phyloP scores from a whole-genome alignment of 106 monocot genomes.

The Alisma plantagoaquatica region DNA sequence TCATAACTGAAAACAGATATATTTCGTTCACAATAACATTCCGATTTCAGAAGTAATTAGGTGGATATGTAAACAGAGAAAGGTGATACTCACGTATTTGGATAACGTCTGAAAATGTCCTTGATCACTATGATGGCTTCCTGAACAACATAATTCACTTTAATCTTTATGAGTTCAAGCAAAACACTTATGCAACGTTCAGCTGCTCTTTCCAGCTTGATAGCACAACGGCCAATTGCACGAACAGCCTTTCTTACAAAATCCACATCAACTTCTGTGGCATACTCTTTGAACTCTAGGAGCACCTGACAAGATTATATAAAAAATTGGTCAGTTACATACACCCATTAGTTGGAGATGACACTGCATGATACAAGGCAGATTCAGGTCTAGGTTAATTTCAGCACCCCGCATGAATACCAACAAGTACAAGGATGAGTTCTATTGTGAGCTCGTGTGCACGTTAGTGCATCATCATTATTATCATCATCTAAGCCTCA shows the following conservation, averaged over 20 bases:
- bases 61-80: not conserved
- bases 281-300: conserved; percentile 99
- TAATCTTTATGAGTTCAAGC: conserved; percentile 98
- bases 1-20: conserved; percentile 61
- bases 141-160: conserved; percentile 99
- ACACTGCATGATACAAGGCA: no score
- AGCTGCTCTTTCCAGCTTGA: conserved; percentile 96
- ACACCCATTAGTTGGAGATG: no score
- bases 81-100: conserved; percentile 68
- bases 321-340: no score
- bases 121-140: conserved; percentile 99
- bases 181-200: conserved; percentile 98
- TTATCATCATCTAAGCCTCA: no score
- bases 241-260: conserved; percentile 99
- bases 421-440: no score
- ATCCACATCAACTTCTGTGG: conserved; percentile 99
- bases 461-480: no score
- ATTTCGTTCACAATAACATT: no score
- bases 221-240: conserved; percentile 98
- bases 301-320: conserved; percentile 57
- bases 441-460: no score
- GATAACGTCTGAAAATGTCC: conserved; percentile 98
- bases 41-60: no score
- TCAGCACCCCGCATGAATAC: no score
- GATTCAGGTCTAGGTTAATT: no score